These are phyloP conservation scores for Eucalyptus camaldulensis DNA, from an alignment of 345 rosid genomes.

Conservation along the genomic window DNA sequence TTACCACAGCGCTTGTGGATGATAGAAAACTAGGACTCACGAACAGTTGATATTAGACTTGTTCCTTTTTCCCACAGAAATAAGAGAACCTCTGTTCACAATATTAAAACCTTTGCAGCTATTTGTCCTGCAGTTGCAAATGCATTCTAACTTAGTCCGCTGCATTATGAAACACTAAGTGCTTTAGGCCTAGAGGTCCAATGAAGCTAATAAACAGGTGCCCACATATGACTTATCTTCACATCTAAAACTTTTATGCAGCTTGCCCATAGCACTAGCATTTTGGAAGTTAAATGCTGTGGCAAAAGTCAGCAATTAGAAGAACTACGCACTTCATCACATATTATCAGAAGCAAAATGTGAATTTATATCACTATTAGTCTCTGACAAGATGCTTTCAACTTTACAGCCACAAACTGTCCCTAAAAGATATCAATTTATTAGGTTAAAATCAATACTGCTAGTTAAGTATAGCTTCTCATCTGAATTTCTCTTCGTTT, in stretches of 20 bases:
- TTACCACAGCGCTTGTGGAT: neutral
- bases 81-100: neutral
- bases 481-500: neutral
- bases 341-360: neutral
- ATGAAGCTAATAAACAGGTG: neutral
- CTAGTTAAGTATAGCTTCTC: neutral
- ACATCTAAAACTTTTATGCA: neutral
- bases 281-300: neutral
- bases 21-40: neutral
- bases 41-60: neutral
- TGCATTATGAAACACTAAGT: neutral
- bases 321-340: neutral
- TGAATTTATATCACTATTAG: neutral
- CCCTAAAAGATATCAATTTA: neutral
- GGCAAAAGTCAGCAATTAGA: neutral
- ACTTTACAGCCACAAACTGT: neutral
- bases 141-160: neutral
- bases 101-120: neutral
- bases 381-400: neutral
- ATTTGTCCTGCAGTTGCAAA: neutral
- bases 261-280: neutral
- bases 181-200: neutral
- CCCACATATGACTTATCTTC: neutral
- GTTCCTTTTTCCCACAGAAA: neutral
- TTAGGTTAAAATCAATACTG: neutral